Percentiles rank a stretch among this genome's conserved stretches.
phyloP scores from a whole-genome alignment of 2,329 filamentous ascomycete genomes.

The Microdochium trichocladiopsis region DNA sequence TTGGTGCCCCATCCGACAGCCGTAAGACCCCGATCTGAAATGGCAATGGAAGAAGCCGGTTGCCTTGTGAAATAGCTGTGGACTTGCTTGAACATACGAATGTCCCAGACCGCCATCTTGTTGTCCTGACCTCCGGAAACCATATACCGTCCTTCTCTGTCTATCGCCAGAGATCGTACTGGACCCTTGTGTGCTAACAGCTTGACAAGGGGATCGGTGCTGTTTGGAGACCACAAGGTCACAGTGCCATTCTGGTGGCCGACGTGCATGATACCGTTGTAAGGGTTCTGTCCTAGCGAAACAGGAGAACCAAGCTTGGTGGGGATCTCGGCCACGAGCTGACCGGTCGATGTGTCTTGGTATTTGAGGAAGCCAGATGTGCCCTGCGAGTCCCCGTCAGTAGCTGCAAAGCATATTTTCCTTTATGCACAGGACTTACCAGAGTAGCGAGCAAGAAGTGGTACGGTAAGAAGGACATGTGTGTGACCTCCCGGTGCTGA shows the following conservation, averaged over 20 bases:
- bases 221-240: constrained; percentile 93
- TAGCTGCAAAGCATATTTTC: background rate
- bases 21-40: constrained; percentile 82
- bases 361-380: constrained; percentile 84
- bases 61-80: constrained; percentile 80
- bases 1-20: constrained; percentile 89
- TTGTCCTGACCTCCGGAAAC: constrained; percentile 84
- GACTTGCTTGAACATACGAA: constrained; percentile 88
- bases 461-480: constrained; percentile 94
- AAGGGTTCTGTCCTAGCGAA: constrained; percentile 79
- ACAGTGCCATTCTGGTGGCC: constrained; percentile 95
- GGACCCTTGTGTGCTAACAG: constrained; percentile 85
- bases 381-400: constrained; percentile 37
- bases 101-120: constrained; percentile 93
- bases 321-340: constrained; percentile 77
- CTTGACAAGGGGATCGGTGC: constrained; percentile 79
- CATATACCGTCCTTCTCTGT: constrained; percentile 92
- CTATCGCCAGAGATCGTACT: constrained; percentile 76
- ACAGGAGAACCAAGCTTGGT: constrained; percentile 81
- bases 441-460: constrained; percentile 89
- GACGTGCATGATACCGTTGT: constrained; percentile 86
- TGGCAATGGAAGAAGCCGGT: constrained; percentile 75
- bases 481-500: constrained; percentile 84
- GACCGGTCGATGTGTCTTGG: constrained; percentile 89
- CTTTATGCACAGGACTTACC: constrained; percentile 39